Percentiles rank a stretch among this genome's conserved stretches.
These are phyloP conservation scores for Trypanosoma avium DNA, from an alignment of 208 protist species.

Conservation along the genomic window DNA sequence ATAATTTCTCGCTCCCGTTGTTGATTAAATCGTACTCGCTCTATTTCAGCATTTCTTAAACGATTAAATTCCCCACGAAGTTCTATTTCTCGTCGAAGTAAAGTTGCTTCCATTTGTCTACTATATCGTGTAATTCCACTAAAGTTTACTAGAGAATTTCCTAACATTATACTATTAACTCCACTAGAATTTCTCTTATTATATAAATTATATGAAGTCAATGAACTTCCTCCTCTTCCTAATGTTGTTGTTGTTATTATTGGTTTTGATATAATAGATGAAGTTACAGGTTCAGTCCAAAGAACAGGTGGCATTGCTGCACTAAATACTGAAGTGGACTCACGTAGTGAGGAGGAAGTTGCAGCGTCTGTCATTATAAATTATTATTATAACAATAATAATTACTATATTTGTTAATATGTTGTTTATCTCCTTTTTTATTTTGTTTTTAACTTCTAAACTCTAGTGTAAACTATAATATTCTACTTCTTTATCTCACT, in stretches of 20 bases:
- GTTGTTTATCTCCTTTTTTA: neutral
- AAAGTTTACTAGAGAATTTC: no score
- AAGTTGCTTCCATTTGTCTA: constrained; percentile 41
- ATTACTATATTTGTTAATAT: neutral
- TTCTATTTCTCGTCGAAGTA: constrained; percentile 66
- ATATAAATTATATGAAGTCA: no score
- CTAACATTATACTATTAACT: neutral
- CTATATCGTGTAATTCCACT: neutral
- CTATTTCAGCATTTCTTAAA: constrained; percentile 50
- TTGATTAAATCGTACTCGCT: constrained; percentile 32
- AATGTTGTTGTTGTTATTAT: neutral
- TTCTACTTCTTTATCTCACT: no score
- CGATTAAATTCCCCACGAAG: constrained; percentile 66
- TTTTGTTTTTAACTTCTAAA: neutral
- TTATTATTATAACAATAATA: neutral
- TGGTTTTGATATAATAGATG: neutral
- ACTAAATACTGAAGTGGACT: constrained; percentile 36
- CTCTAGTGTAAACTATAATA: no score
- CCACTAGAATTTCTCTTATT: no score
- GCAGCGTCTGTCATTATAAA: constrained; percentile 7
- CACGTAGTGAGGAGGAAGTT: neutral
- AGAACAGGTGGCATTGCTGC: constrained; percentile 61
- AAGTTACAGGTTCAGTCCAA: neutral
- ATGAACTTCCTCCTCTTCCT: neutral
- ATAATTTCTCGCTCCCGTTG: constrained; percentile 44